Base-by-base conservation (phyloP, 1,139 yeast genomes). In the Geotrichum australiense region DNA sequence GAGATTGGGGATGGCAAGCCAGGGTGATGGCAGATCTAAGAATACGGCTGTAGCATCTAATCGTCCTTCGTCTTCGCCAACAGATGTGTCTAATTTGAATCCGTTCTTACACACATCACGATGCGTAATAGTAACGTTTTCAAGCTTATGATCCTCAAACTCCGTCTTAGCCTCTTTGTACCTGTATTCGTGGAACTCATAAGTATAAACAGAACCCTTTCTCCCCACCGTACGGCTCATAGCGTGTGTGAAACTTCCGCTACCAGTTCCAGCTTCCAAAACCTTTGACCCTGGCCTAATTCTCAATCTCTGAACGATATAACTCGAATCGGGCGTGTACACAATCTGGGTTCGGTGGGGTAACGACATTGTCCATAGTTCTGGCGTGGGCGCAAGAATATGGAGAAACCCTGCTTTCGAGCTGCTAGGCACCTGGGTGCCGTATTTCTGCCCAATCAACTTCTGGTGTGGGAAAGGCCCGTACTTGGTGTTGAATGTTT, bases 281-380 rank as follows among this genome's bases (percentile, higher is more conserved):
- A 91, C 93, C 50, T 77, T 66, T 1, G 87, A 73, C 0, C 93
- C 93, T 16, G 84, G 76, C 10, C 75, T 66, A 40, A 93, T 80
- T 37, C 76, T 73, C 50, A 91, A 66, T 54, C 96, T 66, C 59
- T 89, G 95, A 50, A 83, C 74, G 45, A 93, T 87, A 56, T 86
- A 91, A 22, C 94, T 78, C 2, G 96, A 83, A 58, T 93, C 99
- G 6, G 95, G 95, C 0, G 96, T 84, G 59, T 93, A 93, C 0
- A 93, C 97, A 53, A 93, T 91, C 65, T 93, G 99, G 0, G 99
- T 93, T 61, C 99, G 73, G 60, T 93, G 99, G 1, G 98, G 97
- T 38, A 93, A 69, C 0, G 96, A 86, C 23, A 85, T 59, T 0
- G 96, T 83, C 99, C 99, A 93, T 27, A 91, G 66, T 62, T 93